These are phyloP conservation scores for Peronospora belbahrii DNA, from an alignment of 352 stramenopile genomes.

Conservation along the genomic window DNA sequence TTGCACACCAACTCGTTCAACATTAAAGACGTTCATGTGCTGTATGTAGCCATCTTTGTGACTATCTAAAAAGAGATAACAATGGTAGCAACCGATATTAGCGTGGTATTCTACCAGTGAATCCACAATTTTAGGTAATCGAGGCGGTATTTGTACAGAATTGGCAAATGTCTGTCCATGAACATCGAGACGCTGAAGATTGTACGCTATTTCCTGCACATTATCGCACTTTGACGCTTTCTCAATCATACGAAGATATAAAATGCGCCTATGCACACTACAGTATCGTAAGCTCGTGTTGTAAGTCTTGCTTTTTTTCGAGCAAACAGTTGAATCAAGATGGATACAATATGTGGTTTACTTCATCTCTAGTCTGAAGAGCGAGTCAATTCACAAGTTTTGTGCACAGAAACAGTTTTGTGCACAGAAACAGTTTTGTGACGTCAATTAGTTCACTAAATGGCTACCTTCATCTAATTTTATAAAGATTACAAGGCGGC, in stretches of 20 bases:
- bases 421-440: too few species aligned
- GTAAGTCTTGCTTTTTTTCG: conserved; percentile 34
- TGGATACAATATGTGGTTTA: neutral
- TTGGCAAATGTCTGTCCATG: neutral
- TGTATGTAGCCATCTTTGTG: conserved; percentile 6
- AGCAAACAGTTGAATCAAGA: neutral
- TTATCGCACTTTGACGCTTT: neutral
- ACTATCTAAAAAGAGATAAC: conserved; percentile 36
- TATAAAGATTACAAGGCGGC: too few species aligned
- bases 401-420: too few species aligned
- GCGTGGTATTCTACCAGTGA: conserved; percentile 67
- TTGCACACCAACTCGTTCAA: conserved; percentile 21
- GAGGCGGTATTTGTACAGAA: neutral
- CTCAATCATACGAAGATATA: conserved; percentile 20
- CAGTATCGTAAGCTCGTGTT: conserved; percentile 5
- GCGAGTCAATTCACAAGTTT: too few species aligned
- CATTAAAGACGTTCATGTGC: conserved; percentile 7
- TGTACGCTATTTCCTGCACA: conserved; percentile 18
- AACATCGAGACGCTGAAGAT: conserved; percentile 21
- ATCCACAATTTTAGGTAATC: conserved; percentile 16
- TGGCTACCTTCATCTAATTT: too few species aligned
- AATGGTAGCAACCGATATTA: conserved; percentile 81
- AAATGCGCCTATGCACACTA: conserved; percentile 24
- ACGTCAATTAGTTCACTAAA: too few species aligned
- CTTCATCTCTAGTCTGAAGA: neutral